These are phyloP conservation scores for Dioszegia hungarica DNA, from an alignment of 768 basidiomycete species.

Conservation along the genomic window DNA sequence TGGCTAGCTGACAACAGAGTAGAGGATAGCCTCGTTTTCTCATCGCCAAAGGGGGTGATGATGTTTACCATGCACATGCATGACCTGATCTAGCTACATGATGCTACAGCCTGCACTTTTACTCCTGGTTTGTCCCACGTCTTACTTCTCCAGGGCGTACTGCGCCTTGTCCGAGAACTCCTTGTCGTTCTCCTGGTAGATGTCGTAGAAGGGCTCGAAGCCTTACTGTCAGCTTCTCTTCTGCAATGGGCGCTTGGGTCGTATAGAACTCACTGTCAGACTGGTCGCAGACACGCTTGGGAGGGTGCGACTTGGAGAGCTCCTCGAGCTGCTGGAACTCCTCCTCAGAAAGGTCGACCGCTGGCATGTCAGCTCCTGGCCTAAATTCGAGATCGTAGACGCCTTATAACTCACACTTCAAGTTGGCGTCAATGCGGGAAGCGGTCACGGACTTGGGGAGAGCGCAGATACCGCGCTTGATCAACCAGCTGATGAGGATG, in stretches of 20 bases:
- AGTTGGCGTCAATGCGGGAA: slow-evolving; percentile 65
- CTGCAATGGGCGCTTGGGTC: not conserved
- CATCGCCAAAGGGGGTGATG: too few species aligned
- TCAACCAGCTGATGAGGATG: slow-evolving; percentile 69
- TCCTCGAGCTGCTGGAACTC: slow-evolving; percentile 35
- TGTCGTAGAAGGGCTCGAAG: slow-evolving; percentile 41
- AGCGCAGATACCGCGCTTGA: slow-evolving; percentile 59
- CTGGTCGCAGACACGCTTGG: slow-evolving; percentile 44
- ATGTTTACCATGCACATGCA: too few species aligned
- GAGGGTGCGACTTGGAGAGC: slow-evolving; percentile 30
- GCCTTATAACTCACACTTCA: slow-evolving; percentile 41
- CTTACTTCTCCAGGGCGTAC: slow-evolving; percentile 36
- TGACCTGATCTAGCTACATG: too few species aligned
- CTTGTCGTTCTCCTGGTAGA: slow-evolving; percentile 36
- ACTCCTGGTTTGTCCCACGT: too few species aligned
- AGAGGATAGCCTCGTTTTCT: too few species aligned
- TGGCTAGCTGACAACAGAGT: too few species aligned
- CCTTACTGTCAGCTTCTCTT: slow-evolving; percentile 10
- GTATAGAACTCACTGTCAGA: slow-evolving; percentile 39
- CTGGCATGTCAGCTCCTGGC: slow-evolving; percentile 10
- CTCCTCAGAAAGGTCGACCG: slow-evolving; percentile 36
- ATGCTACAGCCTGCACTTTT: too few species aligned
- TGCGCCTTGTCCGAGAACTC: slow-evolving; percentile 31
- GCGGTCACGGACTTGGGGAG: slow-evolving; percentile 74
- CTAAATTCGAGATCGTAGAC: not conserved